A percentile compares a stretch with the other conserved stretches of the same genome.
Conservation (phyloP, 768 basidiomycete genomes). For the Amanita pseudoporphyria region DNA sequence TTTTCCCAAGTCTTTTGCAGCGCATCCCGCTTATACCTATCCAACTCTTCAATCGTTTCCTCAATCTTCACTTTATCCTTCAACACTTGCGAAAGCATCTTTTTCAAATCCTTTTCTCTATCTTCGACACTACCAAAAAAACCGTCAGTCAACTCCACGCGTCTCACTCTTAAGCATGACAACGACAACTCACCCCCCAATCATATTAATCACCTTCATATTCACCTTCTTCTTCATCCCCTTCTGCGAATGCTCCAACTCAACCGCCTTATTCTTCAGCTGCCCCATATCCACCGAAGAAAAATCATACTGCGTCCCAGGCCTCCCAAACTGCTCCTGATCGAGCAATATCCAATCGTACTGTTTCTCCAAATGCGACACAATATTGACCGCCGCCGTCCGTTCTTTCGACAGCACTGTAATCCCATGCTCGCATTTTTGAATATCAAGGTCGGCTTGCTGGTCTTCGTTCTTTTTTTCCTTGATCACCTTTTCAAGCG, state of each 20-base stretch:
- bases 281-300: conserved; percentile 45
- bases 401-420: conserved; percentile 56
- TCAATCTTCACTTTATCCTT: conserved; percentile 96
- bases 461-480: conserved; percentile 63
- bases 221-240: conserved; percentile 95
- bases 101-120: conserved; percentile 76
- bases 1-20: conserved; percentile 94
- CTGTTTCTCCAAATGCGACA: conserved; percentile 67
- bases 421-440: conserved; percentile 64
- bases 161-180: too few species aligned
- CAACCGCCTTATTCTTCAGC: conserved; percentile 54
- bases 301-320: conserved; percentile 80
- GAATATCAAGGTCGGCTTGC: conserved; percentile 56
- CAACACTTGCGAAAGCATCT: conserved; percentile 80
- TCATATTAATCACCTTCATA: conserved; percentile 91
- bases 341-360: conserved; percentile 88
- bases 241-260: conserved; percentile 70
- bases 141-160: neutral
- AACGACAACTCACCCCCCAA: conserved; percentile 62
- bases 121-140: conserved; percentile 70
- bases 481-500: conserved; percentile 75
- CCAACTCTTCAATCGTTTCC: conserved; percentile 85
- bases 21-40: conserved; percentile 90
- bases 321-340: conserved; percentile 83
- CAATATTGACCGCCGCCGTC: conserved; percentile 36